Evolutionary conservation across 257 asterid genomes (phyloP).

Genomic region (Solanum microdontum): DNA sequence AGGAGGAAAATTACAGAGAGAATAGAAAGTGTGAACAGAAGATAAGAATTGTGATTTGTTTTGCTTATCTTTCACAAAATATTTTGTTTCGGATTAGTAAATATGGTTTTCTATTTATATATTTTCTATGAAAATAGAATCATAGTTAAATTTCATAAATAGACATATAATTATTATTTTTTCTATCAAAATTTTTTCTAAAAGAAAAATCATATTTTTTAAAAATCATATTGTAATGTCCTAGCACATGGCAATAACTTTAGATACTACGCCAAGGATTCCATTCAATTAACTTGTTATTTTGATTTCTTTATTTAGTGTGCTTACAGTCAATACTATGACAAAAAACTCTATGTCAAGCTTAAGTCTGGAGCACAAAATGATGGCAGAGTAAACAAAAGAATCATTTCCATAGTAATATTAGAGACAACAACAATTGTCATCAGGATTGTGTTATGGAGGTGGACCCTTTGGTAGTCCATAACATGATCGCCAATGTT

Average conservation of each 20-base stretch:
- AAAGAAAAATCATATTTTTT: no score
- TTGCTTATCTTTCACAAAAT: no score
- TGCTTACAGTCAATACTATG: not conserved
- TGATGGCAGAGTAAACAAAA: not conserved
- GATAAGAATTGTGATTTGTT: no score
- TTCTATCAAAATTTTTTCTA: not conserved
- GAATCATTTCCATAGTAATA: not conserved
- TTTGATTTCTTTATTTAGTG: not conserved
- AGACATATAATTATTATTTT: not conserved
- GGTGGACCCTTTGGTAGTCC: no score
- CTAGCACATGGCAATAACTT: not conserved
- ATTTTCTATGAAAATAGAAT: not conserved
- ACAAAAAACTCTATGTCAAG: not conserved
- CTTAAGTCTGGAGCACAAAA: not conserved
- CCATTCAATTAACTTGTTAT: not conserved
- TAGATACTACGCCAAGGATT: not conserved
- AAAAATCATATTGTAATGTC: not conserved
- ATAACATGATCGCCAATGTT: no score
- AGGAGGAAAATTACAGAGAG: no score
- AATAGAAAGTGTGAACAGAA: no score
- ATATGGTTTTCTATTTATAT: not conserved
- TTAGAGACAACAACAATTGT: no score
- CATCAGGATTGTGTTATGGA: no score
- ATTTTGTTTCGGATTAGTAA: not conserved
- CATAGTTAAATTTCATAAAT: not conserved